Evolutionary conservation across 306 rosid genomes (phyloP).

Genomic region (Lathyrus oleraceus): DNA sequence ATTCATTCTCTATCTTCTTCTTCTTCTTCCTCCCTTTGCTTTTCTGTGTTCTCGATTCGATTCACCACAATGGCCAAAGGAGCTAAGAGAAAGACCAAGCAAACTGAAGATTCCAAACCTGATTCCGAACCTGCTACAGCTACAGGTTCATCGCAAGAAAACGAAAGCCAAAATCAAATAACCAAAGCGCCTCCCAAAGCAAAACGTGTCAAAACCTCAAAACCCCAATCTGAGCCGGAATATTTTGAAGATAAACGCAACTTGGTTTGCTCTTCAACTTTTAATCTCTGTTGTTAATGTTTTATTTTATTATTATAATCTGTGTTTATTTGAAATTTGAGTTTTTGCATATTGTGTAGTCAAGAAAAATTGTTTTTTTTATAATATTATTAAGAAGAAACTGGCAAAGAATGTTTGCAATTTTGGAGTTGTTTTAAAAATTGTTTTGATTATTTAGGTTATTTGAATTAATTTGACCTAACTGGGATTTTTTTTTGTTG

Average conservation of each 20-base stretch:
- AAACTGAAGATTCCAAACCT: slow-evolving; percentile 35
- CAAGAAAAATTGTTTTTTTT: background rate
- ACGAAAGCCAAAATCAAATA: slow-evolving; percentile 11
- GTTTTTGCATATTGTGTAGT: background rate
- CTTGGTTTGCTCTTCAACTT: slow-evolving; percentile 38
- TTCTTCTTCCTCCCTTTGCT: background rate
- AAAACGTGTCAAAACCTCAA: slow-evolving; percentile 56
- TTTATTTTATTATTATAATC: background rate
- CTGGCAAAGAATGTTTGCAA: background rate
- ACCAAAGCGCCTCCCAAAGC: slow-evolving; percentile 41
- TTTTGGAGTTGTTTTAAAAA: slow-evolving; percentile 9
- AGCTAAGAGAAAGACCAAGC: slow-evolving; percentile 53
- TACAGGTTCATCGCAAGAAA: slow-evolving; percentile 24
- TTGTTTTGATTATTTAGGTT: slow-evolving; percentile 20
- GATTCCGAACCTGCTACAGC: background rate
- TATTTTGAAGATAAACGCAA: slow-evolving; percentile 60
- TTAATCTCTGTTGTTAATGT: background rate
- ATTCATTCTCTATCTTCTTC: background rate
- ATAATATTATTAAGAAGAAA: background rate
- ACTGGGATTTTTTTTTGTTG: background rate
- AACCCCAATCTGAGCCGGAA: slow-evolving; percentile 48
- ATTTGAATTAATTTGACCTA: background rate
- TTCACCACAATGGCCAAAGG: slow-evolving; percentile 49
- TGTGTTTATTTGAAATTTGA: background rate
- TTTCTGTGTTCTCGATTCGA: background rate